Percentiles rank a stretch among this genome's conserved stretches.
Evolutionary conservation across 2,329 filamentous ascomycete species (phyloP).

Genomic region (Ascochyta fabae): DNA sequence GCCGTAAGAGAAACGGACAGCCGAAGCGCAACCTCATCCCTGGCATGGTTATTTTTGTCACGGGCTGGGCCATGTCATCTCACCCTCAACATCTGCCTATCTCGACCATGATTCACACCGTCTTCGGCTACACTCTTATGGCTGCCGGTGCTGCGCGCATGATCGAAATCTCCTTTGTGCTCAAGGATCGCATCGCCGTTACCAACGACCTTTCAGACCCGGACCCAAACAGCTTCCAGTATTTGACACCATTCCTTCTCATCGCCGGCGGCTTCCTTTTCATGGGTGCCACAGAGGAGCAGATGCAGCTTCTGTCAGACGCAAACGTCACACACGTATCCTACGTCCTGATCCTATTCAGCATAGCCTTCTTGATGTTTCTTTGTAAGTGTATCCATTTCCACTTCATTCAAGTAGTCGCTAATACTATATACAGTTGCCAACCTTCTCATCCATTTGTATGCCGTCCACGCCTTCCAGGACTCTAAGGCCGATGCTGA

Average conservation of each 20-base stretch:
- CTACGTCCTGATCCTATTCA: conserved; percentile 91
- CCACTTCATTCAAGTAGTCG: not conserved
- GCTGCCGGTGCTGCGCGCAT: conserved; percentile 82
- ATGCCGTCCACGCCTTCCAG: conserved; percentile 68
- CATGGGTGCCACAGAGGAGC: conserved; percentile 96
- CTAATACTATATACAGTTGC: conserved; percentile 60
- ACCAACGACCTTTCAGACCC: conserved; percentile 71
- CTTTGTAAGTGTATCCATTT: conserved; percentile 65
- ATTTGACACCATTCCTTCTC: conserved; percentile 75
- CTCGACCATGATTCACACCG: conserved; percentile 83
- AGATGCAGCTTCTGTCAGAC: conserved; percentile 78
- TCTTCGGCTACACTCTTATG: conserved; percentile 97
- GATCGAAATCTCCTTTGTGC: conserved; percentile 88
- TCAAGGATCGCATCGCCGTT: conserved; percentile 72
- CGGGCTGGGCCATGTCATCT: conserved; percentile 93
- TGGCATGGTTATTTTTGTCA: conserved; percentile 87
- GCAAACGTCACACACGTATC: conserved; percentile 86
- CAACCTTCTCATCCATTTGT: conserved; percentile 84
- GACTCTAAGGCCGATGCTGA: conserved; percentile 47
- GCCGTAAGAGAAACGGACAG: conserved; percentile 78
- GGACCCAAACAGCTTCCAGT: conserved; percentile 76
- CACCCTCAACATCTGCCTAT: conserved; percentile 85
- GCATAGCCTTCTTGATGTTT: conserved; percentile 87
- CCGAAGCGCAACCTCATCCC: conserved; percentile 94
- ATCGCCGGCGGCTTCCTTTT: conserved; percentile 95